Conservation (phyloP, 345 rosid genomes). For the Theobroma cacao region DNA sequence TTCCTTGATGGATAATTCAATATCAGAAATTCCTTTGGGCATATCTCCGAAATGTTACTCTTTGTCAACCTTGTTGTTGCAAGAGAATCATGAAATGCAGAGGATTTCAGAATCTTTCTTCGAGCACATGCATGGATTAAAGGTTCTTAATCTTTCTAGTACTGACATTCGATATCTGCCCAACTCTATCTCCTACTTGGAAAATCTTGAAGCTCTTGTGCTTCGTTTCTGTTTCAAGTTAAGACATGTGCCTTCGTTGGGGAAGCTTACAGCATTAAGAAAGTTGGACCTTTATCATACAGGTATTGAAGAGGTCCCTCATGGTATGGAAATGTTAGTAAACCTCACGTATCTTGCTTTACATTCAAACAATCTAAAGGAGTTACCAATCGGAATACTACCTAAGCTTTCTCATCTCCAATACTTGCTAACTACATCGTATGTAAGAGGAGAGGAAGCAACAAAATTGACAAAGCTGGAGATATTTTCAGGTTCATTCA, state of each 20-base stretch:
- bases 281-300: neutral
- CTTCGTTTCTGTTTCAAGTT: neutral
- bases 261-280: neutral
- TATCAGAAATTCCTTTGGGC: neutral
- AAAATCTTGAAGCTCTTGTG: neutral
- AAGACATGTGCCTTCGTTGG: neutral
- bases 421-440: neutral
- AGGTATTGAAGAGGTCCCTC: neutral
- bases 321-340: neutral
- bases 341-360: neutral
- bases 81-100: neutral
- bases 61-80: conserved; percentile 11
- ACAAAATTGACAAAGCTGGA: neutral
- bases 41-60: neutral
- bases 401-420: neutral
- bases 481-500: neutral
- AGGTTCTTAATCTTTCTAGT: conserved; percentile 21
- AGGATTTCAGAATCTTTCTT: neutral
- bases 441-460: neutral
- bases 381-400: neutral
- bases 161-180: neutral
- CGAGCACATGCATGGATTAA: neutral
- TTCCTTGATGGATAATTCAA: conserved; percentile 1
- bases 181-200: neutral
- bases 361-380: neutral